phyloP scores from a whole-genome alignment of 2,329 filamentous ascomycete genomes.

The Stagonosporopsis cucurbitacearum region DNA sequence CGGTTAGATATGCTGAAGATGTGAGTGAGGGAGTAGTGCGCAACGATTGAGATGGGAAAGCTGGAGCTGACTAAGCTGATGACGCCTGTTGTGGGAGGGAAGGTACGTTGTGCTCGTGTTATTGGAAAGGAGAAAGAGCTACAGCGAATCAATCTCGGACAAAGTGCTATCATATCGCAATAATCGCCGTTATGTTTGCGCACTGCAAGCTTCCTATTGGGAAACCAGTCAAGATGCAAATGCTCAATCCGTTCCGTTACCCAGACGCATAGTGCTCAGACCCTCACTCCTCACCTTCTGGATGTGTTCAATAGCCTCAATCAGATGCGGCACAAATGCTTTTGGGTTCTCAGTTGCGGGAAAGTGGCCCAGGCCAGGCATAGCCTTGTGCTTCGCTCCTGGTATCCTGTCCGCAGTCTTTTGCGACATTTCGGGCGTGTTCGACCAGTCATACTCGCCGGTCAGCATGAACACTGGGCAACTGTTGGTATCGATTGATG shows the following conservation, averaged over 20 bases:
- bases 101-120: background rate
- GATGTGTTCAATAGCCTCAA: constrained; percentile 50
- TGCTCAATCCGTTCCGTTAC: constrained; percentile 32
- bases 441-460: constrained; percentile 59
- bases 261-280: constrained; percentile 42
- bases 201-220: background rate
- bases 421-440: constrained; percentile 55
- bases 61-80: background rate
- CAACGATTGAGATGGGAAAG: no score
- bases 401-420: constrained; percentile 57
- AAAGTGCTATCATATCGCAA: no score
- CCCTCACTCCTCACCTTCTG: constrained; percentile 40
- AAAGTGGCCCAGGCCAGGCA: constrained; percentile 57
- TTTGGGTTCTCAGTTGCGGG: constrained; percentile 55
- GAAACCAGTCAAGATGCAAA: background rate
- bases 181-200: no score
- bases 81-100: background rate
- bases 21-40: background rate
- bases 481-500: constrained; percentile 55
- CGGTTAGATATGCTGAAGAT: background rate
- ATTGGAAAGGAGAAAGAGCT: background rate
- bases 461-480: constrained; percentile 61
- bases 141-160: background rate
- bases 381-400: constrained; percentile 53
- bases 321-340: constrained; percentile 48